Base-by-base conservation (phyloP, 768 basidiomycete genomes). In the Tremella mesenterica region DNA sequence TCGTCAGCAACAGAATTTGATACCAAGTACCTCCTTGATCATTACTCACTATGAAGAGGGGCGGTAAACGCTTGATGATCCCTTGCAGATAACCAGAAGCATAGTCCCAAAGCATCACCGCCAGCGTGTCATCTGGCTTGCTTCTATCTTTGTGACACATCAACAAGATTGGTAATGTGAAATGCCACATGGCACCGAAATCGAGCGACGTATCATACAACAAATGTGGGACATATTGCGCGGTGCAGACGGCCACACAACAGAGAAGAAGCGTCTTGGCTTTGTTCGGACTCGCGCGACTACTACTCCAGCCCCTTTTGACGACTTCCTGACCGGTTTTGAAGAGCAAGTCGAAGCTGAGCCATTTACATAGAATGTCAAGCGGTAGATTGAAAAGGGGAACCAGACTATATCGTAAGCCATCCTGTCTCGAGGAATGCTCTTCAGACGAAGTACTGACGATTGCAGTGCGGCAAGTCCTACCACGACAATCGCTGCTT, bases 121-220 rank as follows among this genome's bases (percentile, higher is more conserved):
- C 67, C 18, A 69, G 27, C 1, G 67, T 65, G 33, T 58, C 49
- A 4, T 63, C 61, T 5, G 61, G 47, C 23, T 57, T 56, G 6
- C 46, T 54, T 14, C 38, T 34, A n/a, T 44, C 49, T 0, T 57
- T 61, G 3, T 58, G 62, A n/a, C 60, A 55, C 30, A 69, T 63
- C 27, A 69, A 31, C 14, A 62, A 23, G 16, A 63, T 58, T 8
- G 67, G 67, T 9, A 69, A 31, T 52, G 63, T 56, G 53, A 69
- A 69, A 7, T 39, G 44, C 67, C 67, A 69, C 33, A 69, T 34
- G 5, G 67, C 61, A 18, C 67, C 67, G 33, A 69, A 62, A 52
- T 69, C 63, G 33, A 57, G 59, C 5, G 56, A 43, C 31, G 61
- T 57, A 30, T 65, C 58, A 43, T 65, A 64, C 13, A 63, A 31